phyloP scores from a whole-genome alignment of 345 rosid species.

The Aurinia saxatilis region DNA sequence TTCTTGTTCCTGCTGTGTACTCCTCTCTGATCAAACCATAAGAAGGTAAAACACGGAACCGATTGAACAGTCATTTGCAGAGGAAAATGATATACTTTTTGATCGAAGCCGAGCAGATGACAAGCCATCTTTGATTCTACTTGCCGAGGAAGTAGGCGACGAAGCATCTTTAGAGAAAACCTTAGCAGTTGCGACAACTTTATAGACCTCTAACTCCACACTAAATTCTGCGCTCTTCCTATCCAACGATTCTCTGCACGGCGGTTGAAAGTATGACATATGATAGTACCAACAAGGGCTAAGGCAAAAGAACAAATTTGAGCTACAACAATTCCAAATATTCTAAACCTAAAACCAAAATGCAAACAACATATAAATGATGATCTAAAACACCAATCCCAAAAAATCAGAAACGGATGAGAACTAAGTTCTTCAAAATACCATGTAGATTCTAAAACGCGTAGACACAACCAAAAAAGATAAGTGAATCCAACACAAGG shows the following conservation, averaged over 20 bases:
- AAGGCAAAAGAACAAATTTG: background rate
- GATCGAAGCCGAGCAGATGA: too few relatives aligned
- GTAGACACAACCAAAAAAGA: background rate
- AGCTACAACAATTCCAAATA: background rate
- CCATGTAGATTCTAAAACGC: background rate
- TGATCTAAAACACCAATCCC: slow-evolving; percentile 1
- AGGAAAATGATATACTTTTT: too few relatives aligned
- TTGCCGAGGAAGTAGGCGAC: too few relatives aligned
- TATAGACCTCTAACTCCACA: too few relatives aligned
- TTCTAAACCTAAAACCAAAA: too few relatives aligned
- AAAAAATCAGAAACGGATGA: too few relatives aligned
- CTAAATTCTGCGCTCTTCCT: slow-evolving; percentile 8
- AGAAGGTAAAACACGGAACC: too few relatives aligned
- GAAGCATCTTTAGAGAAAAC: too few relatives aligned
- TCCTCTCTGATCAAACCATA: slow-evolving; percentile 31
- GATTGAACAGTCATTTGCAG: too few relatives aligned
- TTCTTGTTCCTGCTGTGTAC: slow-evolving; percentile 74
- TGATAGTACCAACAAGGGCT: background rate
- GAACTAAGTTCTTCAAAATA: background rate
- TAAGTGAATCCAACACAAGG: background rate
- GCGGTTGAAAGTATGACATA: slow-evolving; percentile 32
- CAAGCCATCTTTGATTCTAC: too few relatives aligned
- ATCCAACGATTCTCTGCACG: slow-evolving; percentile 35
- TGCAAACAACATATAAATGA: background rate
- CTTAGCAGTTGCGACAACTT: too few relatives aligned